phyloP scores from a whole-genome alignment of 148 eudicot genomes.

The Spergularia marina region DNA sequence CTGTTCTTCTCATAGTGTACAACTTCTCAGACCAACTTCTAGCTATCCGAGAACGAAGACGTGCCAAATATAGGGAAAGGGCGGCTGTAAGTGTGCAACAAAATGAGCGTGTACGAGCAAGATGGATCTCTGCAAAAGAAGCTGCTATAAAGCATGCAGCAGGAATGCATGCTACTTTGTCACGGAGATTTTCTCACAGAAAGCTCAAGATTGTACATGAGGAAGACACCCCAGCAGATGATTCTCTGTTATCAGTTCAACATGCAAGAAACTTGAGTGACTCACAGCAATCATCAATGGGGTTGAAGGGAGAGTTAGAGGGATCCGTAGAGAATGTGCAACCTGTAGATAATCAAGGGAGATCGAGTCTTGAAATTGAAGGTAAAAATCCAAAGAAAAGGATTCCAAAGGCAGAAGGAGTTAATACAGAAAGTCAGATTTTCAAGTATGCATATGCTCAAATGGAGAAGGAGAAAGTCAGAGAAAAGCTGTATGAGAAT shows the following conservation, averaged over 20 bases:
- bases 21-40: conserved; percentile 86
- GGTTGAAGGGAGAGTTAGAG: conserved; percentile 28
- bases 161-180: conserved; percentile 49
- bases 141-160: conserved; percentile 64
- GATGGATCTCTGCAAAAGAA: conserved; percentile 69
- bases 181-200: conserved; percentile 56
- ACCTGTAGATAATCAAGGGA: conserved; percentile 33
- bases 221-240: conserved; percentile 27
- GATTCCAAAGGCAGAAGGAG: conserved; percentile 41
- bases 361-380: conserved; percentile 37
- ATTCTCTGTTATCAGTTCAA: conserved; percentile 20
- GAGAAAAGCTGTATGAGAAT: conserved; percentile 39
- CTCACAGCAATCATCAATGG: conserved; percentile 29
- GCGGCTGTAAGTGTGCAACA: conserved; percentile 66
- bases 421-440: conserved; percentile 53
- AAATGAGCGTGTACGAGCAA: conserved; percentile 53
- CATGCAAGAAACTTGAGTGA: conserved; percentile 21
- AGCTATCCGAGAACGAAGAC: conserved; percentile 64
- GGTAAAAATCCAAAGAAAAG: conserved; percentile 30
- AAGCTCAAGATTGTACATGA: conserved; percentile 32
- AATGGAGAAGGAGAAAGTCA: conserved; percentile 72
- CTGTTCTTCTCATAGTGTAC: conserved; percentile 76
- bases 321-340: conserved; percentile 24
- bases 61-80: conserved; percentile 75
- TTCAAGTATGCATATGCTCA: conserved; percentile 75